Conservation (phyloP, 192 early-diverging fungal genomes). For the Coemansia sp. region DNA sequence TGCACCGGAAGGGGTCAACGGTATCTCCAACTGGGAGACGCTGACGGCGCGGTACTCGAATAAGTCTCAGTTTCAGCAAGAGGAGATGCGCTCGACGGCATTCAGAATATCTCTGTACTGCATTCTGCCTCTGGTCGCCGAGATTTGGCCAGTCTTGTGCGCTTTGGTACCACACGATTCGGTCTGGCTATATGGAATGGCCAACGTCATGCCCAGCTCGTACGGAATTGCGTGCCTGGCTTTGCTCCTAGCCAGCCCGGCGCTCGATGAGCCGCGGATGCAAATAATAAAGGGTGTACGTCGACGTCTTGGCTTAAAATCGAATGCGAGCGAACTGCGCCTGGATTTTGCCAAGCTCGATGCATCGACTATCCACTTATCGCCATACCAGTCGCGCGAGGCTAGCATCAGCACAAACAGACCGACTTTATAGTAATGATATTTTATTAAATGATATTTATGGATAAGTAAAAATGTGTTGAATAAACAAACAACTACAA, state of each 20-base stretch:
- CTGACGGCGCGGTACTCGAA: too few species aligned
- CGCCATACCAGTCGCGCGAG: constrained; percentile 34
- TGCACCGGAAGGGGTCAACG: too few species aligned
- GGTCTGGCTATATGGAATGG: constrained; percentile 20
- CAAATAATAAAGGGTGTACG: background rate
- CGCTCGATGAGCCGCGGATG: constrained; percentile 7
- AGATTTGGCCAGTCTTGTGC: constrained; percentile 16
- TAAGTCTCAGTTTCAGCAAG: background rate
- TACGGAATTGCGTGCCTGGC: constrained; percentile 17
- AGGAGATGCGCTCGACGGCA: background rate
- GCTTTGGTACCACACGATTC: constrained; percentile 2
- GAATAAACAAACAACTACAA: too few species aligned
- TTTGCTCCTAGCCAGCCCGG: constrained; percentile 14
- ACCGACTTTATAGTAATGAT: constrained; percentile 5
- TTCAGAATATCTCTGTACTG: constrained; percentile 9
- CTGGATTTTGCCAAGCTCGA: constrained; percentile 26
- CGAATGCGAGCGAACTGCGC: background rate
- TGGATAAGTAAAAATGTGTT: too few species aligned
- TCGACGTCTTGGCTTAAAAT: background rate
- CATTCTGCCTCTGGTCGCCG: constrained; percentile 9
- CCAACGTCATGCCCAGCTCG: constrained; percentile 4
- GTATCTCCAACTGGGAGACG: too few species aligned
- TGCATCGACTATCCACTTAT: constrained; percentile 31
- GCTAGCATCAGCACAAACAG: constrained; percentile 13
- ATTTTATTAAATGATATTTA: constrained; percentile 1